Conservation (phyloP, 2,329 filamentous ascomycete genomes). For the Aspergillus piperis region DNA sequence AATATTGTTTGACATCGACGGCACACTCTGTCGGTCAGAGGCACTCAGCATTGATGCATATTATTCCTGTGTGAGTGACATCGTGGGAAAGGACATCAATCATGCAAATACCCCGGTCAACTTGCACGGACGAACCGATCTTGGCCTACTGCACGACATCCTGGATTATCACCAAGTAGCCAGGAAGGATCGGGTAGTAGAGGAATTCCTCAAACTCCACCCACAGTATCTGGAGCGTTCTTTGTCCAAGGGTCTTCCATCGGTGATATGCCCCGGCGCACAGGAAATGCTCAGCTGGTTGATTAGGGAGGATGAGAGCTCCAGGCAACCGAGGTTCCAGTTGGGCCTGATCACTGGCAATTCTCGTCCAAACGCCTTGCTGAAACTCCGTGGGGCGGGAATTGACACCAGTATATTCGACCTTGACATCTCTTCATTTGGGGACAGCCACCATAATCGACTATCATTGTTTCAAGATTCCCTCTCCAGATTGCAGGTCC, state of each 20-base stretch:
- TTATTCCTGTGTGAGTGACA: constrained; percentile 16
- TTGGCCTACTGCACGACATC: constrained; percentile 15
- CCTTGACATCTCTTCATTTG: constrained; percentile 17
- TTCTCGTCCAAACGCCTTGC: constrained; percentile 16
- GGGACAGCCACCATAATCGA: constrained; percentile 15
- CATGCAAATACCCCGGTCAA: constrained; percentile 17
- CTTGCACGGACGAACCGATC: constrained; percentile 16
- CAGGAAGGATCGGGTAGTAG: constrained; percentile 1
- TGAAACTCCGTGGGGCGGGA: constrained; percentile 12
- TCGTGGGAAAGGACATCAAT: constrained; percentile 14
- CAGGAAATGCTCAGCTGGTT: constrained; percentile 15
- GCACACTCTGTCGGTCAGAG: constrained; percentile 17
- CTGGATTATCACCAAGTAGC: constrained; percentile 13
- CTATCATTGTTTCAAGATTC: constrained; percentile 11
- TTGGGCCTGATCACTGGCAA: constrained; percentile 18
- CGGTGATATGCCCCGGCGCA: constrained; percentile 6
- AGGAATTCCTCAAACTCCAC: constrained; percentile 12
- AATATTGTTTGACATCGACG: constrained; percentile 18
- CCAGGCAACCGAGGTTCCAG: neutral
- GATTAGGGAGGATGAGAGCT: neutral
- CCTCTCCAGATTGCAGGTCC: constrained; percentile 7
- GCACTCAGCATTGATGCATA: constrained; percentile 19
- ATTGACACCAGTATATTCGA: constrained; percentile 16
- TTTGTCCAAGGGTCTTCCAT: constrained; percentile 8
- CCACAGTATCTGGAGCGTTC: constrained; percentile 15